Base-by-base conservation (phyloP, 805 yeast genomes). In the Starmerella gropengiesseri region DNA sequence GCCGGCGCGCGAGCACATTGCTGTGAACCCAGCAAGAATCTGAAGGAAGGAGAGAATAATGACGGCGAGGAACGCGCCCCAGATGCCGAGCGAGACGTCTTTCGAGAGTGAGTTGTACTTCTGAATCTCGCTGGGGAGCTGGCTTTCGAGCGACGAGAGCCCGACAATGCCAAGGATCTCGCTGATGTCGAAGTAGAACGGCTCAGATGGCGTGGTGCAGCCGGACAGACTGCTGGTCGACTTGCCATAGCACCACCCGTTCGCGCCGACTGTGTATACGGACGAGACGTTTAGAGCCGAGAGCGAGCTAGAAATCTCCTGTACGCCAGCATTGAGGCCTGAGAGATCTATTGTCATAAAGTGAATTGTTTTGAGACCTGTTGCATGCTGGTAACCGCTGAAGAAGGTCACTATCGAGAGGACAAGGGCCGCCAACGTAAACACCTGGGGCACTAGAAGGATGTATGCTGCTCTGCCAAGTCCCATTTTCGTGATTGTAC, bases 191-290 rank as follows among this genome's bases (percentile, higher is more conserved):
- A 81, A 71, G 46, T 65, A 60, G 58, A 67, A 82, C 50, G 75
- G 74, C 3, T 74, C 65, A 44, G 65, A 59, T 17, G 87, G 74
- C 8, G 65, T 54, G 13, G 73, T 62, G 59, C 93, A 82, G 53
- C 29, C 45, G 45, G 23, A 56, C 29, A 51, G 60, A 38, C 51
- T 36, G 25, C 47, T 35, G 45, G 51, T 38, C 43, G 55, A 50
- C 18, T 16, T 1, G 8, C 77, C 79, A 41, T 64, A 53, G 59
- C 86, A 78, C 60, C 74, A 77, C 19, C 80, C 79, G 73, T 80
- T 78, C 51, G 74, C 60, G 28, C 83, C 81, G 26, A 76, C 62
- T 13, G 72, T 66, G 50, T 73, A 73, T 22, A 70, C 63, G 32
- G 68, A 69, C 3, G 71, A 57, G 7, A 75, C 51, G 2, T 71